Base-by-base conservation (phyloP, 129 eudicot species). In the Apium graveolens region DNA sequence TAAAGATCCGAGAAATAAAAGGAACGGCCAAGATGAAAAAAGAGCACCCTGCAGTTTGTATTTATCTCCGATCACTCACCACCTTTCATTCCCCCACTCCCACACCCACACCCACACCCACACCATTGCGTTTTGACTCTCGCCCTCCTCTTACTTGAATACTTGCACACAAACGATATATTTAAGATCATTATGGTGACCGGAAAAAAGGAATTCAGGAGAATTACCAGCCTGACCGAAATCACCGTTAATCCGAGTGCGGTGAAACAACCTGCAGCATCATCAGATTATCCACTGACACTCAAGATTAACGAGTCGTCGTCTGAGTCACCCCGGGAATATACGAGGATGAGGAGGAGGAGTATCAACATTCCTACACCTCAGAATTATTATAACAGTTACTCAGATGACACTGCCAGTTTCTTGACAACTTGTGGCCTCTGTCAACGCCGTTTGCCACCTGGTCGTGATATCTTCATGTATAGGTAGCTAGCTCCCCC, bases 371-470 rank as follows among this genome's bases (percentile, higher is more conserved):
- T 60, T 60, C 68, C 68, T 26, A 60, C 68, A 9, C 68, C 16
- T 7, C 32, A 20, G 1, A 31, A 27, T 6, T 48, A 49, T 21
- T 27, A 37, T 39, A 20, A 24, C 21, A 70, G 4, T 70, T 16
- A 24, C 29, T 0, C 44, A 35, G 75, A 71, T 12, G 16, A 35
- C 6, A 46, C 78, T 37, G 43, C 66, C 21, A 35, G 37, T 37
- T 75, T 75, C 65, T 49, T 75, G 78, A 31, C 65, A 12, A 75
- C 65, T 31, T 75, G 78, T 34, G 43, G 78, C 39, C 78, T 75
- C 29, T 75, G 66, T 34, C 45, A 75, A 37, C 78, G 78, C 65
- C 65, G 78, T 75, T 75, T 75, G 78, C 24, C 63, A 75, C 78
- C 78, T 46, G 65, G 65, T 20, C 78, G 78, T 17, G 78, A 75